Conservation (phyloP, 2,329 filamentous ascomycete species). For the Aspergillus versicolor region DNA sequence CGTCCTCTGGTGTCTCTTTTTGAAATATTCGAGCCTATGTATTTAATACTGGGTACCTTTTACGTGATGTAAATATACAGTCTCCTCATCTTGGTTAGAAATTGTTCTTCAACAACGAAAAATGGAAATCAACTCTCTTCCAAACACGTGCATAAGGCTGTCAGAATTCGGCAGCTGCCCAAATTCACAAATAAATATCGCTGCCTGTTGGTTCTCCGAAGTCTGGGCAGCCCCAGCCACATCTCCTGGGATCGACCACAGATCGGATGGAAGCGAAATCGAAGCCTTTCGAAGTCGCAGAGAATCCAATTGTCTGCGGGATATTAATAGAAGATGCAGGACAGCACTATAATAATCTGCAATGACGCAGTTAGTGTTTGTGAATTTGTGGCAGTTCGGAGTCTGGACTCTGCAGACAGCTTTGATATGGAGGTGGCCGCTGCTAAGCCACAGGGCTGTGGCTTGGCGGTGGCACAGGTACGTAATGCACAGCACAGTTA, state of each 20-base stretch:
- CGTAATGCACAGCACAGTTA: neutral
- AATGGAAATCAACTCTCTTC: neutral
- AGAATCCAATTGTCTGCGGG: neutral
- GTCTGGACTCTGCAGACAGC: neutral
- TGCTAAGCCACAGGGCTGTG: slow-evolving; percentile 7
- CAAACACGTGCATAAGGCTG: neutral
- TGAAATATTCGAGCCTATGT: slow-evolving; percentile 8
- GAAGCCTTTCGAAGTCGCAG: slow-evolving; percentile 1
- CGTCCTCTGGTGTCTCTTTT: slow-evolving; percentile 10
- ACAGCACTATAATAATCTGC: neutral
- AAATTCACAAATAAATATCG: neutral
- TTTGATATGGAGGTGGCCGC: neutral
- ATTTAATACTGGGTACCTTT: slow-evolving; percentile 10
- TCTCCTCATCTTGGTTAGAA: slow-evolving; percentile 6
- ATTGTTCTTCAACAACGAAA: neutral
- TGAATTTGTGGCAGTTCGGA: neutral
- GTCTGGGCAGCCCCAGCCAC: slow-evolving; percentile 1
- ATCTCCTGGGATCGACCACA: neutral
- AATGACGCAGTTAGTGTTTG: neutral
- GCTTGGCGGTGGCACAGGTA: neutral
- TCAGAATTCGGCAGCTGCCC: slow-evolving; percentile 1
- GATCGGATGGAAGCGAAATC: neutral
- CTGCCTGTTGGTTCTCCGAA: slow-evolving; percentile 1
- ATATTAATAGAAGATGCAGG: slow-evolving; percentile 4
- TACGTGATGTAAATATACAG: slow-evolving; percentile 14